Evolutionary conservation across 116 monocot species (phyloP).

Genomic region (Thalassia testudinum): DNA sequence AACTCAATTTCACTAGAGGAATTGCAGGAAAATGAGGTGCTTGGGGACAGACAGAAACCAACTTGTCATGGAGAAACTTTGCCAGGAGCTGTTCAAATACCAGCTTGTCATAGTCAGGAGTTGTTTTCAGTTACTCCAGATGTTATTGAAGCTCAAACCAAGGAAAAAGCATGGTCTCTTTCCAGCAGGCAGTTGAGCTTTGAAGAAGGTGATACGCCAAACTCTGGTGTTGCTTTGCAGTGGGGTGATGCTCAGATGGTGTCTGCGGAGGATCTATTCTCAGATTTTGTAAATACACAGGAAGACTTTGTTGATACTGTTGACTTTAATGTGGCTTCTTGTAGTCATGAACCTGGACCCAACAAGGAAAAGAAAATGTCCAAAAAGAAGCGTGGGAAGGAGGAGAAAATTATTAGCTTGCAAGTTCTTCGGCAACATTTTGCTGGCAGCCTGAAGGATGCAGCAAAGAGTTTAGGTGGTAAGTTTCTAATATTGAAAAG

Average conservation of each 20-base stretch:
- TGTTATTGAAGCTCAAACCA: background rate
- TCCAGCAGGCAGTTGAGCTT: background rate
- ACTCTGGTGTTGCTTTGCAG: background rate
- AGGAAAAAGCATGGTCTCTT: background rate
- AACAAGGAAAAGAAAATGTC: conserved; percentile 6
- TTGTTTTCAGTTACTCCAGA: background rate
- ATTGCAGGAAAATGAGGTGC: background rate
- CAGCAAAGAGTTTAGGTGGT: conserved; percentile 68
- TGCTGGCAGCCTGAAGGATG: conserved; percentile 69
- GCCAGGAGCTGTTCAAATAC: background rate
- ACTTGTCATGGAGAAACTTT: background rate
- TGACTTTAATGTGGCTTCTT: background rate
- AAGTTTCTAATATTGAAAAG: background rate
- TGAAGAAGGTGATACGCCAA: background rate
- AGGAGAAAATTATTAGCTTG: conserved; percentile 45
- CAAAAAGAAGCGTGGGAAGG: conserved; percentile 27
- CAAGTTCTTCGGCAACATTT: conserved; percentile 56
- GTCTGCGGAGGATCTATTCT: background rate
- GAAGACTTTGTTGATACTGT: background rate
- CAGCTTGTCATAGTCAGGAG: background rate
- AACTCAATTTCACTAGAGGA: conserved; percentile 1
- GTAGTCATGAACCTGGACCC: conserved; percentile 9
- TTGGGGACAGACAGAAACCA: background rate
- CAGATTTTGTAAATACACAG: background rate
- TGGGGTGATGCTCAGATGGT: background rate